phyloP scores from a whole-genome alignment of 495 filamentous ascomycete species.

The Articulospora tetracladia region DNA sequence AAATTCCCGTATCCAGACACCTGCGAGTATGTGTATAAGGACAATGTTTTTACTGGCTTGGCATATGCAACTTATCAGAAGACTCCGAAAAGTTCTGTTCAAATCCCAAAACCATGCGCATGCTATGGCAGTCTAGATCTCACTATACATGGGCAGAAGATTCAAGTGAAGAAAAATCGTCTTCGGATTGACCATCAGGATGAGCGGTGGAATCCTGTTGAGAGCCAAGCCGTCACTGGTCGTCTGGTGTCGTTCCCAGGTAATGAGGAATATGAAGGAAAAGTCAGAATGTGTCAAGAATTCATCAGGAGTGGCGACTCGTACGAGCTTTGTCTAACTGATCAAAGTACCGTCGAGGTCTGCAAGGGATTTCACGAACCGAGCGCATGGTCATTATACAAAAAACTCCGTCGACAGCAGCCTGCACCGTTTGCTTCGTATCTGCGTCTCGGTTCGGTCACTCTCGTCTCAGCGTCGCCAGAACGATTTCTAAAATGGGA shows the following conservation, averaged over 20 bases:
- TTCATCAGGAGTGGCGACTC: slow-evolving; percentile 76
- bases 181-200: not conserved
- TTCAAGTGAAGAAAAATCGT: too few relatives aligned
- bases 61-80: too few relatives aligned
- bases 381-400: slow-evolving; percentile 66
- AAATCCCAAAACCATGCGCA: too few relatives aligned
- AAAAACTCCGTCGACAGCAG: slow-evolving; percentile 63
- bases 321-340: slow-evolving; percentile 90
- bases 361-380: slow-evolving; percentile 12
- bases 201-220: not conserved
- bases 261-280: slow-evolving; percentile 48
- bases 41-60: too few relatives aligned
- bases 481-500: slow-evolving; percentile 82
- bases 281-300: slow-evolving; percentile 66
- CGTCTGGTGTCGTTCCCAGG: not conserved
- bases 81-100: too few relatives aligned
- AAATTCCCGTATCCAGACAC: too few relatives aligned
- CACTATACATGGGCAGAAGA: too few relatives aligned
- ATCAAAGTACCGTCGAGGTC: slow-evolving; percentile 56
- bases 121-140: too few relatives aligned
- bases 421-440: slow-evolving; percentile 86
- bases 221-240: too few relatives aligned
- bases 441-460: slow-evolving; percentile 62
- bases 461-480: slow-evolving; percentile 80
- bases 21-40: too few relatives aligned